phyloP scores from a whole-genome alignment of 2,329 filamentous ascomycete genomes.

The Ophiostoma pallidulum region DNA sequence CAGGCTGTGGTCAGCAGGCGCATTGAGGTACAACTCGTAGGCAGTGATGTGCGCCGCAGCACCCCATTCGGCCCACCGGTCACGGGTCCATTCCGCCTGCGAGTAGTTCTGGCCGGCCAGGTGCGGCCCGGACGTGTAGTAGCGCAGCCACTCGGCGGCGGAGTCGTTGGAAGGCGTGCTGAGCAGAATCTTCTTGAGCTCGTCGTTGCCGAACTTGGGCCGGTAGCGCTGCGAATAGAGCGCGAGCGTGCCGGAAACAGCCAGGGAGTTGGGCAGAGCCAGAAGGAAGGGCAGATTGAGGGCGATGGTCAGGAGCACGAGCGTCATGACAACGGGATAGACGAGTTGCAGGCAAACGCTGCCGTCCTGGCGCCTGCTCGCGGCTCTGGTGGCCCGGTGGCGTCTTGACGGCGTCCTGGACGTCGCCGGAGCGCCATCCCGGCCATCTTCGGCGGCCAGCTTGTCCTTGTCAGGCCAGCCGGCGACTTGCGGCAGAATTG shows the following conservation, averaged over 20 bases:
- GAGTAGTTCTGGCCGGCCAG: conserved; percentile 69
- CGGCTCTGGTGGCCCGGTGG: too few species aligned
- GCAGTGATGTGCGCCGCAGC: conserved; percentile 53
- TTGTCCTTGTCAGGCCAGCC: conserved; percentile 1
- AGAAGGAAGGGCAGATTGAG: conserved; percentile 6
- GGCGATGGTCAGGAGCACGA: conserved; percentile 4
- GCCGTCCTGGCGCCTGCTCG: not conserved
- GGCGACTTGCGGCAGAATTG: conserved; percentile 39
- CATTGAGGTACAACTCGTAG: conserved; percentile 73
- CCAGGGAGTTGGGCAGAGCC: not conserved
- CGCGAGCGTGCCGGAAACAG: conserved; percentile 4
- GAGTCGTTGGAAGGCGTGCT: conserved; percentile 48
- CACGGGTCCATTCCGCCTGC: conserved; percentile 62
- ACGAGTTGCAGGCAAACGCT: not conserved
- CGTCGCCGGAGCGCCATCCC: not conserved
- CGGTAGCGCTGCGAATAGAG: conserved; percentile 7
- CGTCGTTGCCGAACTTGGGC: conserved; percentile 22
- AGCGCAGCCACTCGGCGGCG: conserved; percentile 62
- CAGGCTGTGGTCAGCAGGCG: conserved; percentile 61
- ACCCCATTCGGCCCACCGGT: conserved; percentile 65
- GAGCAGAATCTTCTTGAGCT: conserved; percentile 48
- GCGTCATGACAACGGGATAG: conserved; percentile 1
- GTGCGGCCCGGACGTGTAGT: conserved; percentile 69
- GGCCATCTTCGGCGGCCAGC: conserved; percentile 10
- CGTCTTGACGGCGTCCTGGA: too few species aligned